phyloP scores from a whole-genome alignment of 2,329 filamentous ascomycete species.

The Graphiopsis chlorocephala region DNA sequence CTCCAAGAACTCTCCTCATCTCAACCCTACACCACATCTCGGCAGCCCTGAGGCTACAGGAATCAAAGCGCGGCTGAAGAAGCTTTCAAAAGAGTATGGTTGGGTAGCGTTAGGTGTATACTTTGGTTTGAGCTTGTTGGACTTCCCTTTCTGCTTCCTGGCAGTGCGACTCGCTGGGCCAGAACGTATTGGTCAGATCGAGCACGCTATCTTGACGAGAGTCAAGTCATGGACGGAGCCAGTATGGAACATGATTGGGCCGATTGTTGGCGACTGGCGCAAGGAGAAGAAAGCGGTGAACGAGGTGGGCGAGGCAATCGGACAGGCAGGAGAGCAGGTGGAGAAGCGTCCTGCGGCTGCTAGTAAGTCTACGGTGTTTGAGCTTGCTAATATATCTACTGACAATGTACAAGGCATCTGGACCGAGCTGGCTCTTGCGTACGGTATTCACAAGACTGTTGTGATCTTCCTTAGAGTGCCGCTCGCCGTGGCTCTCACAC shows the following conservation, averaged over 20 bases:
- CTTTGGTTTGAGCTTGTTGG: constrained; percentile 73
- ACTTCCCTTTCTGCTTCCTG: constrained; percentile 94
- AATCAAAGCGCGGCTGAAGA: constrained; percentile 68
- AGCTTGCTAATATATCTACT: neutral
- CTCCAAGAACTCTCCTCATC: constrained; percentile 19
- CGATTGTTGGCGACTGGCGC: constrained; percentile 2
- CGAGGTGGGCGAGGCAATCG: constrained; percentile 38
- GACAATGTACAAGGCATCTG: constrained; percentile 53
- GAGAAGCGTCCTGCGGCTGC: constrained; percentile 28
- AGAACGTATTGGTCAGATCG: constrained; percentile 75
- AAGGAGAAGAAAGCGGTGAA: constrained; percentile 42
- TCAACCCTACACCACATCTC: constrained; percentile 37
- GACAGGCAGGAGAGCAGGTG: constrained; percentile 20
- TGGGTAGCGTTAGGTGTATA: constrained; percentile 95
- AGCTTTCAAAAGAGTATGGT: constrained; percentile 87
- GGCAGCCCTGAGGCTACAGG: constrained; percentile 26
- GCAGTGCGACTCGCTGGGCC: constrained; percentile 79
- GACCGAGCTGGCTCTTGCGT: constrained; percentile 89
- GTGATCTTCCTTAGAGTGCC: constrained; percentile 89
- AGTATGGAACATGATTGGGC: constrained; percentile 9
- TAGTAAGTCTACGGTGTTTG: constrained; percentile 19
- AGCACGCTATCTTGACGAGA: constrained; percentile 60
- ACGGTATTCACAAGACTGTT: constrained; percentile 96
- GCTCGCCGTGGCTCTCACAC: constrained; percentile 82
- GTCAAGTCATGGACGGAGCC: constrained; percentile 7